These are phyloP conservation scores for Batkoa obscura DNA, from an alignment of 371 early-diverging fungal genomes.

Conservation along the genomic window DNA sequence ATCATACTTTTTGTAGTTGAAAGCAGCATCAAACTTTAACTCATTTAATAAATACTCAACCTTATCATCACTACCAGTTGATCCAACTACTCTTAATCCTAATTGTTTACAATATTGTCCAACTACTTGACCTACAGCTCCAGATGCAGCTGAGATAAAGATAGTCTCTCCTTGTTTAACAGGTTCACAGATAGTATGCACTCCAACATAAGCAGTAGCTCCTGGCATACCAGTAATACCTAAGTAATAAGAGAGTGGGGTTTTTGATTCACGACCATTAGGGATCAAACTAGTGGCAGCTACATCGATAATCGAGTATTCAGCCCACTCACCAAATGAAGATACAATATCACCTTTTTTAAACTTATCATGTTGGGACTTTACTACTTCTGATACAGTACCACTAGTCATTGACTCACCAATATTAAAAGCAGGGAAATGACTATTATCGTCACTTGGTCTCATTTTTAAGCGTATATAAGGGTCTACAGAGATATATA, in stretches of 20 bases:
- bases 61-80: slow-evolving; percentile 45
- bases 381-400: background rate
- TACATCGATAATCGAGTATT: slow-evolving; percentile 20
- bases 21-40: slow-evolving; percentile 35
- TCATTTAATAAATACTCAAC: slow-evolving; percentile 28
- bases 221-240: slow-evolving; percentile 36
- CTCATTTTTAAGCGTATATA: slow-evolving; percentile 45
- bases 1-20: slow-evolving; percentile 47
- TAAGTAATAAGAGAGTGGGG: slow-evolving; percentile 28
- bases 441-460: slow-evolving; percentile 19
- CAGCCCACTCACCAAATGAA: slow-evolving; percentile 32
- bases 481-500: slow-evolving; percentile 30
- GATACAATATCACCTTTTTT: slow-evolving; percentile 37
- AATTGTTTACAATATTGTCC: slow-evolving; percentile 37
- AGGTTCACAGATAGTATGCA: slow-evolving; percentile 26
- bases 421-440: slow-evolving; percentile 28
- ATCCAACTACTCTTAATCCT: slow-evolving; percentile 39
- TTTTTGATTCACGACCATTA: background rate
- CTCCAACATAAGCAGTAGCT: slow-evolving; percentile 28
- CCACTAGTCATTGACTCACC: slow-evolving; percentile 30
- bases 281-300: slow-evolving; percentile 10
- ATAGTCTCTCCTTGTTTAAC: slow-evolving; percentile 41
- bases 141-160: slow-evolving; percentile 8
- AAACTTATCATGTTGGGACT: slow-evolving; percentile 14
- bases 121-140: slow-evolving; percentile 46